Evolutionary conservation across 225 moss, liverwort and hornwort species (phyloP), one percentile per base, ranked within the genome.

Genomic region (Sphagnum tenellum): DNA sequence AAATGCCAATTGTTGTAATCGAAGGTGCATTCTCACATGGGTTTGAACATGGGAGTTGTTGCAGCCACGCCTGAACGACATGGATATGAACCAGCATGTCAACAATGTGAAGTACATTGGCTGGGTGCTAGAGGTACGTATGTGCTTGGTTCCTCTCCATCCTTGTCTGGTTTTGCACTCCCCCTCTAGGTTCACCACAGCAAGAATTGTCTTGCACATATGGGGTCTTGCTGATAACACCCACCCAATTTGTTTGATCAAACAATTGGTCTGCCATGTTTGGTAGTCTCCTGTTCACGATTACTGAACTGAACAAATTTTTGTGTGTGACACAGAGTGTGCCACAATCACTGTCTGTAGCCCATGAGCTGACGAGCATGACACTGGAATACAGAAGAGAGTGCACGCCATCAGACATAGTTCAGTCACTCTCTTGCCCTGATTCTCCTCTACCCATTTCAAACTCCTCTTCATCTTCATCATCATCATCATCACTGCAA

Each of bases 61-160:
- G 71, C 83, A 93, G 89, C 93, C 93, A n/a, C 83, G 93, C 1
- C 66, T 89, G 11, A 84, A 88, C 54, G 89, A 93, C 45, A 88
- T 93, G 86, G 88, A 93, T 54, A 93, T 93, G 93, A 93, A 93
- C 64, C 93, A 86, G 70, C 93, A 89, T 50, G 93, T 93, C 45
- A 93, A 93, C 75, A 93, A 93, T 56, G 93, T 93, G 48, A 93
- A 89, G 60, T 89, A 93, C 72, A 88, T 93, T 51, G 90, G 89
- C 71, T 93, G 93, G 93, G 89, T 84, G 5, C 87, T 93, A 55
- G 89, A 93, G 93, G 93, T 93, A 69, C 2, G 56, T 47, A 44
- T 13, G 55, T 50, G 3, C 8, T 8, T 48, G 63, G 12, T 8
- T 29, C 29, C 29, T 29, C 29, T 29, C 29, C 29, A 29, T 29